These are phyloP conservation scores for Gonapodya prolifera DNA, from an alignment of 192 early-diverging fungal species.

Conservation along the genomic window DNA sequence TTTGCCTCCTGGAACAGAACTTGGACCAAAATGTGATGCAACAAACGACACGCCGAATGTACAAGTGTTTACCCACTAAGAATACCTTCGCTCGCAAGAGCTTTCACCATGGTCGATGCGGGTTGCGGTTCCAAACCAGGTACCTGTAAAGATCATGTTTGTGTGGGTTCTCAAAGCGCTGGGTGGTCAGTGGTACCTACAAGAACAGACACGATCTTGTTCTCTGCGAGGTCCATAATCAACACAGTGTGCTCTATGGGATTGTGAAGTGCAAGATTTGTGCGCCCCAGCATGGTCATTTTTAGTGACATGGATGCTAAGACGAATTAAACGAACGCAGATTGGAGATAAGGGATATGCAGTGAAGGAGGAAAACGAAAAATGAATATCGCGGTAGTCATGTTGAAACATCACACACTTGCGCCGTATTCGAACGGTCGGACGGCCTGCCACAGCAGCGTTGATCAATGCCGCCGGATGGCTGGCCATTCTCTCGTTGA, in stretches of 20 bases:
- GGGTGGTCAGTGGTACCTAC: constrained; percentile 10
- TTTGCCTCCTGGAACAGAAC: constrained; percentile 42
- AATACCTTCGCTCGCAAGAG: constrained; percentile 20
- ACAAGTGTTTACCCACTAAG: constrained; percentile 10
- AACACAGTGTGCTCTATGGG: constrained; percentile 42
- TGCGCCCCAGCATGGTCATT: constrained; percentile 7
- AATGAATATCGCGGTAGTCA: not conserved
- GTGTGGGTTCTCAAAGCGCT: too few species aligned
- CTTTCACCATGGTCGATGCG: constrained; percentile 29
- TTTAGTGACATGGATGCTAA: constrained; percentile 8
- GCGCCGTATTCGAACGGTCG: not conserved
- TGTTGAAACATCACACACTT: not conserved
- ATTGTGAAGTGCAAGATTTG: constrained; percentile 45
- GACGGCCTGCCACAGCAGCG: not conserved
- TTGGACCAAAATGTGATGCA: constrained; percentile 8
- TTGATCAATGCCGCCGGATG: not conserved
- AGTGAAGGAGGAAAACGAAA: not conserved
- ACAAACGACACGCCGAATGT: not conserved
- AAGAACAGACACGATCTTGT: constrained; percentile 28
- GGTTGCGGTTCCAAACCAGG: constrained; percentile 22
- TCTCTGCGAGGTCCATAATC: constrained; percentile 29
- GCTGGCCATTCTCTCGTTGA: not conserved
- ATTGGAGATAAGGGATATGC: not conserved
- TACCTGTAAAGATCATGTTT: constrained; percentile 9
- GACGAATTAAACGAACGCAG: too few species aligned